phyloP scores from a whole-genome alignment of 495 filamentous ascomycete genomes.

The Melanomma pulvis-pyrius region DNA sequence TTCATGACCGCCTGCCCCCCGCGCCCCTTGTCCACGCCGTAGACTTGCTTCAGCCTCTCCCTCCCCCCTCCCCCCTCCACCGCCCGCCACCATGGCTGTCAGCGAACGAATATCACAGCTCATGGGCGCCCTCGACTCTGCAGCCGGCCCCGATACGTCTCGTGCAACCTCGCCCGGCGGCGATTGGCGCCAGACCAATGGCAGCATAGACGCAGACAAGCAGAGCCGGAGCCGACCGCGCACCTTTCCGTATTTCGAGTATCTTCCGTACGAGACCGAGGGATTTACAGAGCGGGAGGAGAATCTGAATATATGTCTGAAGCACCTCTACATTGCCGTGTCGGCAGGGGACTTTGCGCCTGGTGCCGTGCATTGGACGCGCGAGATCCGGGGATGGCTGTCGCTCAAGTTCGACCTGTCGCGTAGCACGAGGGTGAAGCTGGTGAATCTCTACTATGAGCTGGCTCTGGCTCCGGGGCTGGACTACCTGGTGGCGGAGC shows the following conservation, averaged over 20 bases:
- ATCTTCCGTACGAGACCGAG: constrained; percentile 86
- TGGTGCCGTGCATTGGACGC: constrained; percentile 94
- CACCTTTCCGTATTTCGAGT: constrained; percentile 87
- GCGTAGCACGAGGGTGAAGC: constrained; percentile 73
- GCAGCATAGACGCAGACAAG: constrained; percentile 54
- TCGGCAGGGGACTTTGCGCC: constrained; percentile 92
- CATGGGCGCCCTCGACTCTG: constrained; percentile 36
- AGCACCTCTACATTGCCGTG: constrained; percentile 87
- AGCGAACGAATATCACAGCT: constrained; percentile 44
- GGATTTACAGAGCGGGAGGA: constrained; percentile 69
- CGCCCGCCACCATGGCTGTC: constrained; percentile 39
- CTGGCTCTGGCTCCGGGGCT: constrained; percentile 88
- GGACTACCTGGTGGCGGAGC: constrained; percentile 76
- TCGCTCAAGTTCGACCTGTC: constrained; percentile 96
- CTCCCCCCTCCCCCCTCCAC: neutral
- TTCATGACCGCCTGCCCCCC: constrained; percentile 21
- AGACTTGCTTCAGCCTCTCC: neutral
- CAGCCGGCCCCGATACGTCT: constrained; percentile 53
- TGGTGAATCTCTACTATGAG: constrained; percentile 92
- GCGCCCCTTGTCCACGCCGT: neutral
- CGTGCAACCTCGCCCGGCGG: constrained; percentile 69
- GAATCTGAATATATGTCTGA: constrained; percentile 81
- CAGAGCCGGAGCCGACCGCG: constrained; percentile 73
- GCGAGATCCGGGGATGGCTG: constrained; percentile 93
- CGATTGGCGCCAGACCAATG: constrained; percentile 58